Evolutionary conservation across 2,329 filamentous ascomycete species (phyloP).

Genomic region (Beauveria sp.): DNA sequence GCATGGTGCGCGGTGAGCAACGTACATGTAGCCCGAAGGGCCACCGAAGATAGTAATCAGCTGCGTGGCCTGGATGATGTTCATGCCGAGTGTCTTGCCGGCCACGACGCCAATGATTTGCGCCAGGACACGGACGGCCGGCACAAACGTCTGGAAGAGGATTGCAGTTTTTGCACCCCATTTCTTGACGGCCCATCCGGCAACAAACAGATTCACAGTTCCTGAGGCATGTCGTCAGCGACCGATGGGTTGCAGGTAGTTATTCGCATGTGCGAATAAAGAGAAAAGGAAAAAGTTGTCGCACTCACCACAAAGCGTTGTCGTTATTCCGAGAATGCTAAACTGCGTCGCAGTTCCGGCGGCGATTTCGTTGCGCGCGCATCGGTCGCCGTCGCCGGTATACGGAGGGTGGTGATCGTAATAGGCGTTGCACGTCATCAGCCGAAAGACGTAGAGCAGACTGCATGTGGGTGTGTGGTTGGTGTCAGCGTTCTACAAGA

Average conservation of each 20-base stretch:
- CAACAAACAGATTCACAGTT: slow-evolving; percentile 58
- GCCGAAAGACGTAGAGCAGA: slow-evolving; percentile 57
- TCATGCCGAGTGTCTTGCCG: slow-evolving; percentile 55
- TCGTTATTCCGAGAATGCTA: slow-evolving; percentile 58
- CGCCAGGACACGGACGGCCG: slow-evolving; percentile 53
- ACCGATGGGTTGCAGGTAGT: not conserved
- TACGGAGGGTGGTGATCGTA: slow-evolving; percentile 51
- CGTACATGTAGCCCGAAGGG: slow-evolving; percentile 56
- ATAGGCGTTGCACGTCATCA: slow-evolving; percentile 66
- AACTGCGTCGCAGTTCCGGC: slow-evolving; percentile 56
- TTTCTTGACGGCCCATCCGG: slow-evolving; percentile 58
- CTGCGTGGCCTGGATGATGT: slow-evolving; percentile 60
- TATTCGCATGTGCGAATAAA: not conserved
- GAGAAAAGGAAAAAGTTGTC: not conserved
- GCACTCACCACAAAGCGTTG: slow-evolving; percentile 52
- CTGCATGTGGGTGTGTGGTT: slow-evolving; percentile 16
- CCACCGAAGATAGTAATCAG: slow-evolving; percentile 61
- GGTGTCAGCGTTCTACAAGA: too few species aligned
- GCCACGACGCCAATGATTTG: slow-evolving; percentile 59
- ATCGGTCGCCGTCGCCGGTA: slow-evolving; percentile 42
- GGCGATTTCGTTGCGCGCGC: slow-evolving; percentile 53
- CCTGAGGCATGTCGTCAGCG: slow-evolving; percentile 13
- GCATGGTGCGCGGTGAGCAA: too few species aligned
- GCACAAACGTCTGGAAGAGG: slow-evolving; percentile 54
- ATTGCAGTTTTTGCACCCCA: slow-evolving; percentile 57